These are phyloP conservation scores for Fraxinus albicans DNA, from an alignment of 305 asterid genomes.

Conservation along the genomic window DNA sequence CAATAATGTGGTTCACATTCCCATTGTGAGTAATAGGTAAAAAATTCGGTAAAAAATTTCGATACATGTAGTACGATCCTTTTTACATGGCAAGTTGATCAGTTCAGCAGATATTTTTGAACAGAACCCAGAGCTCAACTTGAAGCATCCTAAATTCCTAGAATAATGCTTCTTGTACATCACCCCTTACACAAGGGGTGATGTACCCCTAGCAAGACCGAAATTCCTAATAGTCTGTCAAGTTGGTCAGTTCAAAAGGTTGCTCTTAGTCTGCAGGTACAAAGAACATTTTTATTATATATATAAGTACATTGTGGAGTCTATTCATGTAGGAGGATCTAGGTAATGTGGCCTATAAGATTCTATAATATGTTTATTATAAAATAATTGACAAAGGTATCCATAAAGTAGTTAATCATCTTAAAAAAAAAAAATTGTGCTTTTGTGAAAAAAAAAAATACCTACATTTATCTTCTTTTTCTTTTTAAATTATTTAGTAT, in stretches of 20 bases:
- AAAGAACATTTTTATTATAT: not conserved
- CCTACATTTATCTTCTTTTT: not conserved
- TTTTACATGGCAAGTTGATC: too few species aligned
- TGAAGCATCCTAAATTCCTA: not conserved
- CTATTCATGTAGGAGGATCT: slow-evolving; percentile 32
- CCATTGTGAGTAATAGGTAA: too few species aligned
- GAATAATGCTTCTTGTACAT: too few species aligned
- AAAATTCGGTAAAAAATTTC: too few species aligned
- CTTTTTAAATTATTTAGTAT: not conserved
- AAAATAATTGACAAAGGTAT: not conserved
- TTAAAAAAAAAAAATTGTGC: not conserved
- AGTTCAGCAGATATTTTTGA: too few species aligned
- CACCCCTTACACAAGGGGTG: too few species aligned
- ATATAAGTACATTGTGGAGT: not conserved
- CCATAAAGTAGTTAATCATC: not conserved
- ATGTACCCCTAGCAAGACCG: too few species aligned
- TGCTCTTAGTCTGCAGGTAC: not conserved
- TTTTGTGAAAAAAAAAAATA: not conserved
- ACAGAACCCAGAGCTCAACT: not conserved
- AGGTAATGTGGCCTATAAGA: slow-evolving; percentile 28
- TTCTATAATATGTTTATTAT: slow-evolving; percentile 12
- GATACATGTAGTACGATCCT: too few species aligned
- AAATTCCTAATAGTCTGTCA: not conserved
- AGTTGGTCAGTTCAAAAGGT: not conserved
- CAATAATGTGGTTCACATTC: too few species aligned